Percentiles rank a stretch among this genome's conserved stretches.
Conservation (phyloP, 306 rosid species). For the Betula pendula region DNA sequence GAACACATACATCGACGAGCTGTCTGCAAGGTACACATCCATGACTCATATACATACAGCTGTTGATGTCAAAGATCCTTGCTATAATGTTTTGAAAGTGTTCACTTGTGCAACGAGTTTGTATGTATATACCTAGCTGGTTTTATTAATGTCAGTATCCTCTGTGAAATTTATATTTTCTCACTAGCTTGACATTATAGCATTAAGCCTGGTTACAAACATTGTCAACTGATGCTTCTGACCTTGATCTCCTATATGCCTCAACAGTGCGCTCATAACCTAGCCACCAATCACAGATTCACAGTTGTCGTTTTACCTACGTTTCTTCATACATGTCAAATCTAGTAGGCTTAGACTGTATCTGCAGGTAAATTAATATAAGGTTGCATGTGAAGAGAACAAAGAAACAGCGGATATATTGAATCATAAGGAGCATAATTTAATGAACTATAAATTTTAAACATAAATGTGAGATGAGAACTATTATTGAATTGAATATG, state of each 20-base stretch:
- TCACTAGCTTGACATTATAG: background rate
- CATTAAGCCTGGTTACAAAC: background rate
- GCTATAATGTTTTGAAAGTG: background rate
- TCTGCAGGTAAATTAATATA: too few relatives aligned
- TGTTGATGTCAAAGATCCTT: background rate
- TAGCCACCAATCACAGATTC: background rate
- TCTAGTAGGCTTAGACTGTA: background rate
- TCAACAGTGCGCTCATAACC: too few relatives aligned
- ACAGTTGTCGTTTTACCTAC: background rate
- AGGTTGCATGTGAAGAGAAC: background rate
- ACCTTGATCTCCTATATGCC: background rate
- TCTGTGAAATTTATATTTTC: background rate
- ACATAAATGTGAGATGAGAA: slow-evolving; percentile 15
- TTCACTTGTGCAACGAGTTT: background rate
- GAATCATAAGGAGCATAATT: background rate
- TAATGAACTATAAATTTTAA: background rate
- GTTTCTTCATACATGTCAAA: background rate
- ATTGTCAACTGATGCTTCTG: background rate
- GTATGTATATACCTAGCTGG: too few relatives aligned
- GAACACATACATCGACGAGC: slow-evolving; percentile 59
- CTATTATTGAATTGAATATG: slow-evolving; percentile 5
- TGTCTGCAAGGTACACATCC: slow-evolving; percentile 76
- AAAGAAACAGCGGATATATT: background rate
- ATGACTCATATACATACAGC: background rate
- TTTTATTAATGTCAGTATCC: background rate